Conservation (phyloP, 2,329 filamentous ascomycete species). For the Alternaria gansuensis region DNA sequence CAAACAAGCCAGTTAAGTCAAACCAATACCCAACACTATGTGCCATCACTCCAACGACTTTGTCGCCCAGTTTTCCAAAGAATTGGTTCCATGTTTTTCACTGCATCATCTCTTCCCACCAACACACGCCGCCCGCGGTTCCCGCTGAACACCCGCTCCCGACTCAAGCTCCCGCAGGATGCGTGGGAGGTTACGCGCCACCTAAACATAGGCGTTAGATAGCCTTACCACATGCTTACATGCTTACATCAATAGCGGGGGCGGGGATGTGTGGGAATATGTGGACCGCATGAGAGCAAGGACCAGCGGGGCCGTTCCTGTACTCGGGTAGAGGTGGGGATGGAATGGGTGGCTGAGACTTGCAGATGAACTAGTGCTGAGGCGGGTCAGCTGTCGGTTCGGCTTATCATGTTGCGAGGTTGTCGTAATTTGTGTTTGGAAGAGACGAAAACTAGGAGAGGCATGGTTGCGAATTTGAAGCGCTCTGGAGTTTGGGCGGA, state of each 20-base stretch:
- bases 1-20: neutral
- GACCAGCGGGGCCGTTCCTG: conserved; percentile 6
- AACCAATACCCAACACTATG: neutral
- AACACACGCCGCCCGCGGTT: neutral
- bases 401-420: neutral
- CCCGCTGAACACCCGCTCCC: conserved; percentile 3
- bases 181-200: conserved; percentile 18
- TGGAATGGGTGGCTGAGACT: conserved; percentile 12
- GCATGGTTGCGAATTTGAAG: neutral
- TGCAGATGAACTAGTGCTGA: conserved; percentile 11
- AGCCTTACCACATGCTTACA: conserved; percentile 1
- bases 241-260: conserved; percentile 7
- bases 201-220: conserved; percentile 17
- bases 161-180: conserved; percentile 9
- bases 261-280: conserved; percentile 1
- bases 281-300: neutral
- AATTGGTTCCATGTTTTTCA: neutral
- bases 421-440: neutral
- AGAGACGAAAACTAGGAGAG: neutral
- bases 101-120: neutral
- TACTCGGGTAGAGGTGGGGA: conserved; percentile 4
- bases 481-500: neutral
- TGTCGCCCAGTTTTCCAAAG: neutral
- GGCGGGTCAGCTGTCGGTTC: conserved; percentile 4
- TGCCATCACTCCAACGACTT: neutral